These are phyloP conservation scores for Voacanga thouarsii DNA, from an alignment of 257 asterid species.

Conservation along the genomic window DNA sequence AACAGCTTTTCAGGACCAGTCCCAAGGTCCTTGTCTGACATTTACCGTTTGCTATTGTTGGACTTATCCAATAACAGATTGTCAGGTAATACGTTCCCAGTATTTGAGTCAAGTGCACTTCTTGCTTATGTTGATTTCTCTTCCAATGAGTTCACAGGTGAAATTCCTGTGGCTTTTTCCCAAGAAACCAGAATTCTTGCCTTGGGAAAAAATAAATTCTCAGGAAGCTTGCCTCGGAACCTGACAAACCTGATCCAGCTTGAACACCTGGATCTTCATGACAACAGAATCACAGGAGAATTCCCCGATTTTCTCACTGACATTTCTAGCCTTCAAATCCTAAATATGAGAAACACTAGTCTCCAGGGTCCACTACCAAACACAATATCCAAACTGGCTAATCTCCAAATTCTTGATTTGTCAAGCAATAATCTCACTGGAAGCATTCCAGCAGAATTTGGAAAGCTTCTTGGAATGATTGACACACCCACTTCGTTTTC, in stretches of 20 bases:
- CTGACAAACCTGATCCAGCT: slow-evolving; percentile 25
- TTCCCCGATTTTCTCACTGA: slow-evolving; percentile 20
- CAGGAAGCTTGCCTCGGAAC: slow-evolving; percentile 28
- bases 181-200: slow-evolving; percentile 25
- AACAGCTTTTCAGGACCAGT: slow-evolving; percentile 30
- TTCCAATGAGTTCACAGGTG: slow-evolving; percentile 31
- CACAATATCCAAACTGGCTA: slow-evolving; percentile 16
- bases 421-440: slow-evolving; percentile 29
- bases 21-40: slow-evolving; percentile 25
- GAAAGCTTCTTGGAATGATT: slow-evolving; percentile 30
- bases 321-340: slow-evolving; percentile 23
- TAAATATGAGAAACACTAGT: slow-evolving; percentile 31
- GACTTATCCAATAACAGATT: slow-evolving; percentile 32
- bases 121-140: slow-evolving; percentile 31
- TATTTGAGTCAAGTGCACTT: slow-evolving; percentile 20
- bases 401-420: slow-evolving; percentile 29
- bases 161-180: slow-evolving; percentile 26
- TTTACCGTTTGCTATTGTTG: slow-evolving; percentile 24
- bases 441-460: slow-evolving; percentile 20
- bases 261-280: slow-evolving; percentile 34
- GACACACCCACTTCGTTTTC: slow-evolving; percentile 15
- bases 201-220: slow-evolving; percentile 26
- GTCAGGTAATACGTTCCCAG: slow-evolving; percentile 29
- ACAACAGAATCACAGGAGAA: slow-evolving; percentile 24
- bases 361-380: slow-evolving; percentile 29